Evolutionary conservation across 768 basidiomycete genomes (phyloP).

Genomic region (Phanerochaete sordida): DNA sequence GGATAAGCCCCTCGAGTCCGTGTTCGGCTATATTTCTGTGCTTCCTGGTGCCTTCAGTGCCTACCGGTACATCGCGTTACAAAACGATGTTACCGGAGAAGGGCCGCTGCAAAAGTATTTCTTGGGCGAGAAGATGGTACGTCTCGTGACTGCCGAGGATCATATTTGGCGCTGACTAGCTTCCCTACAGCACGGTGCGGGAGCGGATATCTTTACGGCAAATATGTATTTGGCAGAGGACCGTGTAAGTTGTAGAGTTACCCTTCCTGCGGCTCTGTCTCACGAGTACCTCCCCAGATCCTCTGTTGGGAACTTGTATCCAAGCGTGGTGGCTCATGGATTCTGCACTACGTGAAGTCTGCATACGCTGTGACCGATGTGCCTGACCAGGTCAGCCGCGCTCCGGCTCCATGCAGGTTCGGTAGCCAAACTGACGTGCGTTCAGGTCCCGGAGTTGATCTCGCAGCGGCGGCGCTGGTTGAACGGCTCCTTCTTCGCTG

Average conservation of each 20-base stretch:
- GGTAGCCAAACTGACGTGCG: not conserved
- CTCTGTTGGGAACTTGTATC: slow-evolving; percentile 97
- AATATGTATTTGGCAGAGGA: slow-evolving; percentile 97
- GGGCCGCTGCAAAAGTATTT: slow-evolving; percentile 96
- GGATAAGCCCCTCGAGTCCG: slow-evolving; percentile 85
- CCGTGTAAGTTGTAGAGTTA: slow-evolving; percentile 42
- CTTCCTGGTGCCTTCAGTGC: slow-evolving; percentile 92
- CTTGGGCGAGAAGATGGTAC: slow-evolving; percentile 88
- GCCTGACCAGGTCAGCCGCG: slow-evolving; percentile 65
- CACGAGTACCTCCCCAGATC: too few species aligned
- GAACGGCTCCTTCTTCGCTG: slow-evolving; percentile 98
- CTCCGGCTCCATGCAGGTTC: not conserved
- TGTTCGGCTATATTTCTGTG: slow-evolving; percentile 95
- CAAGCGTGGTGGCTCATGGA: slow-evolving; percentile 89
- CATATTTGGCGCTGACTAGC: not conserved
- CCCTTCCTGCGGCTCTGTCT: too few species aligned
- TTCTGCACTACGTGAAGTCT: slow-evolving; percentile 93
- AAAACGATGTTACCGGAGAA: slow-evolving; percentile 79
- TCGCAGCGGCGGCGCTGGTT: slow-evolving; percentile 95
- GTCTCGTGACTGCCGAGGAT: slow-evolving; percentile 14
- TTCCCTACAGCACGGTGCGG: slow-evolving; percentile 60
- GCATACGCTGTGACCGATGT: slow-evolving; percentile 93
- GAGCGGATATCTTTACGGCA: slow-evolving; percentile 89
- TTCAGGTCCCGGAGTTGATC: slow-evolving; percentile 84
- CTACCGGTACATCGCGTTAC: slow-evolving; percentile 85